Base-by-base conservation (phyloP, 306 rosid genomes). In the Sicyos edulis region DNA sequence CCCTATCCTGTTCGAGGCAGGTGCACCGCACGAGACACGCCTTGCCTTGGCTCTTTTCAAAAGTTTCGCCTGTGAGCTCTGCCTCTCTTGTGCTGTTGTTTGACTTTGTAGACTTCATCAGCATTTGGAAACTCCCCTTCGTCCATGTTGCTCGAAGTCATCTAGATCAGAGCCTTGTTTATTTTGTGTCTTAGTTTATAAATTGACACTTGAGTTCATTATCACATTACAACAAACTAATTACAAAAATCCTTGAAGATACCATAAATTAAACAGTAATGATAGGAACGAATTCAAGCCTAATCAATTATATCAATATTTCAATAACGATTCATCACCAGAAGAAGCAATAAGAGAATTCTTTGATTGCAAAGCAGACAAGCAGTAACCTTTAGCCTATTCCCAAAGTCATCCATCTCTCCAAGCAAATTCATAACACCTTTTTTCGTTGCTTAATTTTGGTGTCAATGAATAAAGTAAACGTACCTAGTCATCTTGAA, bases 1-100 rank as follows among this genome's bases (percentile, higher is more conserved):
- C 75, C 6, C 6, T 85, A 90, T 37, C 47, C 57, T 26, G 32
- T 26, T 26, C 32, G 32, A 53, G n/a, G 85, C 87, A 54, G 83
- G 77, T 42, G 63, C 82, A 70, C 81, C 68, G 76, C n/a, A 75
- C 22, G 16, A 7, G 68, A 61, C 50, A 34, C 26, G 51, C 32
- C 32, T 26, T 26, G 32, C 32, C 32, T n/a, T n/a, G n/a, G n/a
- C n/a, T n/a, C n/a, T n/a, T n/a, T n/a, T n/a, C n/a, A n/a, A n/a
- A n/a, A n/a, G n/a, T n/a, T n/a, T n/a, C n/a, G n/a, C n/a, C n/a
- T n/a, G n/a, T n/a, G n/a, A n/a, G n/a, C n/a, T n/a, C n/a, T n/a
- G n/a, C n/a, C n/a, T n/a, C n/a, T n/a, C n/a, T n/a, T n/a, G n/a
- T n/a, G n/a, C n/a, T n/a, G n/a, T n/a, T n/a, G n/a, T n/a, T n/a